Base-by-base conservation (phyloP, 75 land plant genomes). In the Pinus taeda region DNA sequence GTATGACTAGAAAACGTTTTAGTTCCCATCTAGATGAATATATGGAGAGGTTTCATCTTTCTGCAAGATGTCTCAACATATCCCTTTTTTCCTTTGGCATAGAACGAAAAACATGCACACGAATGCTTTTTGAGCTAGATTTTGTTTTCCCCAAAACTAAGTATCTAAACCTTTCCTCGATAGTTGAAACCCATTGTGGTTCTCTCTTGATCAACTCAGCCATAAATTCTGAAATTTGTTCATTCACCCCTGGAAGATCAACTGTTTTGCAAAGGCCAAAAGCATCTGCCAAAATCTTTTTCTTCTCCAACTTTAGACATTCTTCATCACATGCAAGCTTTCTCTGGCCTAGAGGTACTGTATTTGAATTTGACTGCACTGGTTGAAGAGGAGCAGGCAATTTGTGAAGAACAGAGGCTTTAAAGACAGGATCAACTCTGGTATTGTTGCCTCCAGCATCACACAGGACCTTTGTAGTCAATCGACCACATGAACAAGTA, bases 301-400 rank as follows among this genome's bases (percentile, higher is more conserved):
- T 91, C 75, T 88, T 90, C 83, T 91, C 97, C 72, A 83, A 13
- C 82, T 90, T 97, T 39, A 88, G 85, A 75, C 99, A 97, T 60
- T 97, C 99, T 26, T 95, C 94, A 78, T 97, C 94, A 82, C 99
- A 97, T 3, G 78, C 57, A 55, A 97, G 87, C 78, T 93, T 97
- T 80, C 95, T 82, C 78, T 93, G 95, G 4, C 93, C 94, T 74
- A 95, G 83, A 1, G 95, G 98, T 5, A 91, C 73, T 66, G 73
- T 90, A 26, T 74, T 84, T 22, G 85, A 86, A 71, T 77, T 88
- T 14, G 82, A 79, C 57, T 92, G 91, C 26, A 86, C 76, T 0
- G 92, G 95, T 69, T 90, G 93, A 49, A 97, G 83, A 14, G 98
- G 85, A 14, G 76, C 85, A 12, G 93, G 92, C 76, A 93, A 67